Evolutionary conservation across 805 yeast genomes (phyloP).

Genomic region (Wickerhamiella siamensis): DNA sequence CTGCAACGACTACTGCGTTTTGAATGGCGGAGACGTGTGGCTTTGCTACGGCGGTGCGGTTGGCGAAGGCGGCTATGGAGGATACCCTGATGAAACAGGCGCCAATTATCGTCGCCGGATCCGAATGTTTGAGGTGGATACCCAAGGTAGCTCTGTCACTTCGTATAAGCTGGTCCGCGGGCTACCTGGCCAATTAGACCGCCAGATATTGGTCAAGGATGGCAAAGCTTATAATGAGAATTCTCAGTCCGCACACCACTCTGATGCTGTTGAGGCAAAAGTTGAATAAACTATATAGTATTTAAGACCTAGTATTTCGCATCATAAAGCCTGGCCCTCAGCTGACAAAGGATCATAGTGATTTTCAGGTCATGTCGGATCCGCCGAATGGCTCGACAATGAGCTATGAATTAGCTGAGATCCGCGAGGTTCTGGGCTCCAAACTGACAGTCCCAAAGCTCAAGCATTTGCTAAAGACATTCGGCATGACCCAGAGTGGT

Average conservation of each 20-base stretch:
- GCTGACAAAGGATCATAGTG: too few species aligned
- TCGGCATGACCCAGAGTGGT: slow-evolving; percentile 40
- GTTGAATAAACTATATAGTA: too few species aligned
- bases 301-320: too few species aligned
- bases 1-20: slow-evolving; percentile 78
- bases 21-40: slow-evolving; percentile 41
- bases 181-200: slow-evolving; percentile 35
- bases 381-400: not conserved
- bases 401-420: not conserved
- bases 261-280: too few species aligned
- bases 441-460: slow-evolving; percentile 21
- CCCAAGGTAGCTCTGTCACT: slow-evolving; percentile 31
- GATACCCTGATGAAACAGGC: slow-evolving; percentile 33
- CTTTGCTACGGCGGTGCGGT: slow-evolving; percentile 87
- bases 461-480: slow-evolving; percentile 18
- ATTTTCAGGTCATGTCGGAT: not conserved
- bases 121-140: slow-evolving; percentile 55
- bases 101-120: slow-evolving; percentile 74
- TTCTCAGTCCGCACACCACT: too few species aligned
- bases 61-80: slow-evolving; percentile 95
- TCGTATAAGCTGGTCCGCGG: slow-evolving; percentile 66
- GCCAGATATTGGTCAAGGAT: slow-evolving; percentile 34
- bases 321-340: too few species aligned
- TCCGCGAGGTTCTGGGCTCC: slow-evolving; percentile 5
- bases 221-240: slow-evolving; percentile 27